phyloP scores from a whole-genome alignment of 1,139 yeast species.

The Scheffersomyces stambukii region DNA sequence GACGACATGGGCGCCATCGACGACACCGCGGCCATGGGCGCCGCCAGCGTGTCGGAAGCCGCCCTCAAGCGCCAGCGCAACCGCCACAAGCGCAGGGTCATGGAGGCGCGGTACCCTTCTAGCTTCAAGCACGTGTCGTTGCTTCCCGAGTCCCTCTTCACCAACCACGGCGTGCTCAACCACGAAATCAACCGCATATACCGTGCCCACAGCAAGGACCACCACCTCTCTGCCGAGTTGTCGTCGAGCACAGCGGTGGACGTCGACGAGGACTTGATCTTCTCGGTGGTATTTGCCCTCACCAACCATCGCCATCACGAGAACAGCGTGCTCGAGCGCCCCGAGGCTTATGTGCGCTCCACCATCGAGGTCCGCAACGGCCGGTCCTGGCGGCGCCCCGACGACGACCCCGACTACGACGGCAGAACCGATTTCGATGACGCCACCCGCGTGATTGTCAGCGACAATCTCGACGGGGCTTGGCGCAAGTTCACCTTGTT shows the following conservation, averaged over 20 bases:
- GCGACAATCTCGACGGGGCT: constrained; percentile 15
- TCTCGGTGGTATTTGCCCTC: constrained; percentile 32
- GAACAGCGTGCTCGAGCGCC: constrained; percentile 6
- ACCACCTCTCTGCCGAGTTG: constrained; percentile 19
- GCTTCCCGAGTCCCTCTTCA: constrained; percentile 36
- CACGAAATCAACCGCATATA: constrained; percentile 25
- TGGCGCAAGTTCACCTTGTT: constrained; percentile 25
- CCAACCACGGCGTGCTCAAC: constrained; percentile 26
- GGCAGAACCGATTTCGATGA: constrained; percentile 42
- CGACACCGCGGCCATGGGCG: constrained; percentile 19
- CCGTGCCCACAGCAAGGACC: constrained; percentile 14
- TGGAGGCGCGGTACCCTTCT: constrained; percentile 38
- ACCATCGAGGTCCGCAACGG: constrained; percentile 44
- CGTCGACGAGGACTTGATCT: constrained; percentile 37
- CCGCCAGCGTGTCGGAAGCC: constrained; percentile 24
- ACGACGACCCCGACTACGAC: constrained; percentile 26
- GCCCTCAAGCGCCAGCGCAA: constrained; percentile 32
- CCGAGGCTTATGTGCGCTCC: constrained; percentile 9
- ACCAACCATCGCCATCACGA: constrained; percentile 18
- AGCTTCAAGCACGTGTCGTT: constrained; percentile 31
- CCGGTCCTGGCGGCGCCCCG: constrained; percentile 41
- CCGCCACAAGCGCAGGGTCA: constrained; percentile 24
- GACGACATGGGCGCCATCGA: constrained; percentile 34
- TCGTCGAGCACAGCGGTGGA: constrained; percentile 25
- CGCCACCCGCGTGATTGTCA: constrained; percentile 39